Evolutionary conservation across 2,329 filamentous ascomycete species (phyloP).

Genomic region (Cytospora piceae): DNA sequence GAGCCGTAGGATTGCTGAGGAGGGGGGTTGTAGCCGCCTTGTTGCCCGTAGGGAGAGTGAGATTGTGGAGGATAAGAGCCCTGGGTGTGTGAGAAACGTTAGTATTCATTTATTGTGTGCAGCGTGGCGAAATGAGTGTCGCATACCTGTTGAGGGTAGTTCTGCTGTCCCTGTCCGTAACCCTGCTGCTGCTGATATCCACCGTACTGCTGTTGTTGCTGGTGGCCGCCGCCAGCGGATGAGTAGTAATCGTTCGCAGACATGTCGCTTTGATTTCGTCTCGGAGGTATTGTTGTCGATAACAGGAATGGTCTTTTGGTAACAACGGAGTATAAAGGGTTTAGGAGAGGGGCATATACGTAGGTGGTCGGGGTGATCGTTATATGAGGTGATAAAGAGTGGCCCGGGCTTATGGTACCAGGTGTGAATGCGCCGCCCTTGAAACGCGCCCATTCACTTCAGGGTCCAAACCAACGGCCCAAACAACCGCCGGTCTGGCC

Average conservation of each 20-base stretch:
- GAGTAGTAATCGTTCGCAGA: slow-evolving; percentile 35
- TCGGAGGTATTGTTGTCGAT: not conserved
- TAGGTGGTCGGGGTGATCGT: not conserved
- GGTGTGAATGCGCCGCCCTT: not conserved
- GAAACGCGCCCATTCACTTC: not conserved
- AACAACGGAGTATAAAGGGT: not conserved
- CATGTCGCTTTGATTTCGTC: slow-evolving; percentile 25
- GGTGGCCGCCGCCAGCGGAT: slow-evolving; percentile 14
- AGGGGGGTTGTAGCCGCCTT: slow-evolving; percentile 33
- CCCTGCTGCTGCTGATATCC: slow-evolving; percentile 30
- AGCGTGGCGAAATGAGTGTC: slow-evolving; percentile 35
- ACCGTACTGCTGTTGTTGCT: slow-evolving; percentile 32
- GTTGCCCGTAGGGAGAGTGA: slow-evolving; percentile 33
- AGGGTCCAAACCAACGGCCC: not conserved
- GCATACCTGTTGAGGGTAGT: slow-evolving; percentile 35
- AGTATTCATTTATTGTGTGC: not conserved
- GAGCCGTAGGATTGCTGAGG: slow-evolving; percentile 32
- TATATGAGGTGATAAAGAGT: not conserved
- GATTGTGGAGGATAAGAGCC: slow-evolving; percentile 26
- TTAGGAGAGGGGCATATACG: not conserved
- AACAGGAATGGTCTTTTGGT: not conserved
- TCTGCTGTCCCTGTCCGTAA: slow-evolving; percentile 32
- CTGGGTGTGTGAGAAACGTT: not conserved
- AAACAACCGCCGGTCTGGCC: not conserved
- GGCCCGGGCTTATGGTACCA: not conserved